Conservation (phyloP, 345 rosid species). For the Eucalyptus pumila region DNA sequence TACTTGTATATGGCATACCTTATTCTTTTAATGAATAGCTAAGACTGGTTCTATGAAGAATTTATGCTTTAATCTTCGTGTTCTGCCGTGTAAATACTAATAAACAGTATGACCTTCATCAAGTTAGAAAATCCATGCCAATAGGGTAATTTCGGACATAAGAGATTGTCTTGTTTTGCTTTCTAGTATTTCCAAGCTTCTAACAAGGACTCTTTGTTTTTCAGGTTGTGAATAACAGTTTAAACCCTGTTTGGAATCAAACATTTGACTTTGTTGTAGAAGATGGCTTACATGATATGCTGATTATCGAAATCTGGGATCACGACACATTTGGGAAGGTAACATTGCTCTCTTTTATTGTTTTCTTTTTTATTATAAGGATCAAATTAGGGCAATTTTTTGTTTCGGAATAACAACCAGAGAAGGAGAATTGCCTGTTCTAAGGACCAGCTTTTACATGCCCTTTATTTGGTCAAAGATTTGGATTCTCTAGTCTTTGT, state of each 20-base stretch:
- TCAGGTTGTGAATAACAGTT: constrained; percentile 83
- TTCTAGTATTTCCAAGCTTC: not conserved
- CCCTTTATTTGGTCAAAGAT: not conserved
- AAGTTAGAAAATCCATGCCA: not conserved
- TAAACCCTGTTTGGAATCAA: constrained; percentile 98
- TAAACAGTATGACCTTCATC: not conserved
- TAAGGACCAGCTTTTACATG: not conserved
- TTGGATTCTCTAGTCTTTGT: not conserved
- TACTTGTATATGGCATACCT: not conserved
- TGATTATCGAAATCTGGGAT: constrained; percentile 84
- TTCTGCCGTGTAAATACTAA: not conserved
- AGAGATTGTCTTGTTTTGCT: not conserved
- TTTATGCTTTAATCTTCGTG: not conserved
- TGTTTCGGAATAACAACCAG: not conserved
- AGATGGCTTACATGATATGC: constrained; percentile 97
- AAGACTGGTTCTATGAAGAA: not conserved
- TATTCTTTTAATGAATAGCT: not conserved
- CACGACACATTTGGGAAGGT: constrained; percentile 99
- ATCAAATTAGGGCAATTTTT: not conserved
- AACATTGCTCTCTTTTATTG: not conserved
- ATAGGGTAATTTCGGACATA: not conserved
- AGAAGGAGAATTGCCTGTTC: not conserved
- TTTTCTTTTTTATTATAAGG: not conserved
- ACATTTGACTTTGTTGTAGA: constrained; percentile 97
- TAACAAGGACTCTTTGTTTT: not conserved